A percentile compares a stretch with the other conserved stretches of the same genome.
Conservation (phyloP, 768 basidiomycete species). For the Naganishia antarctica region DNA sequence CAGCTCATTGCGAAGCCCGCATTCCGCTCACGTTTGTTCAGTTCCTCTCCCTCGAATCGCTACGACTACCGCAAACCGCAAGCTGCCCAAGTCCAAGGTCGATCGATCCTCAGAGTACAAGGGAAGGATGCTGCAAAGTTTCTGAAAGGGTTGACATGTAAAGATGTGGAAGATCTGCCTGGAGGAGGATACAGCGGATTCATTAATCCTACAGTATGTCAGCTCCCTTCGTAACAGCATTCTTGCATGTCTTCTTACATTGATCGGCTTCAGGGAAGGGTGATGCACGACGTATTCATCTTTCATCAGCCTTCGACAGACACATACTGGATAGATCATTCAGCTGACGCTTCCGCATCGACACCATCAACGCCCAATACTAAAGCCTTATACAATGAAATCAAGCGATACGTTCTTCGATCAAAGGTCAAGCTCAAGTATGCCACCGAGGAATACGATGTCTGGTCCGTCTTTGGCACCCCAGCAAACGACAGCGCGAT, state of each 20-base stretch:
- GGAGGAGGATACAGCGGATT: conserved; percentile 67
- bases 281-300: conserved; percentile 82
- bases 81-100: conserved; percentile 50
- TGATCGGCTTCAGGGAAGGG: conserved; percentile 63
- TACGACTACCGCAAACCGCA: conserved; percentile 16
- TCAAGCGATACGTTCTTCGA: conserved; percentile 80
- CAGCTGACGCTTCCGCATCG: conserved; percentile 42
- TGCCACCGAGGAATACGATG: conserved; percentile 69
- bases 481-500: not conserved
- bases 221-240: not conserved
- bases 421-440: conserved; percentile 80
- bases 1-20: not conserved
- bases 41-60: not conserved
- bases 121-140: conserved; percentile 77
- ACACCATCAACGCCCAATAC: conserved; percentile 33
- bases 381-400: conserved; percentile 59
- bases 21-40: not conserved
- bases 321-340: conserved; percentile 58
- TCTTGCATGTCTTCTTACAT: not conserved
- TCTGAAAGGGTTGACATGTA: conserved; percentile 66
- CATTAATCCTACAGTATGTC: conserved; percentile 69
- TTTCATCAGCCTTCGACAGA: conserved; percentile 56
- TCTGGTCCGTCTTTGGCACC: conserved; percentile 60
- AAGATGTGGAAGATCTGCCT: conserved; percentile 55
- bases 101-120: conserved; percentile 67